Evolutionary conservation across 345 rosid species (phyloP).

Genomic region (Melaleuca quinquenervia): DNA sequence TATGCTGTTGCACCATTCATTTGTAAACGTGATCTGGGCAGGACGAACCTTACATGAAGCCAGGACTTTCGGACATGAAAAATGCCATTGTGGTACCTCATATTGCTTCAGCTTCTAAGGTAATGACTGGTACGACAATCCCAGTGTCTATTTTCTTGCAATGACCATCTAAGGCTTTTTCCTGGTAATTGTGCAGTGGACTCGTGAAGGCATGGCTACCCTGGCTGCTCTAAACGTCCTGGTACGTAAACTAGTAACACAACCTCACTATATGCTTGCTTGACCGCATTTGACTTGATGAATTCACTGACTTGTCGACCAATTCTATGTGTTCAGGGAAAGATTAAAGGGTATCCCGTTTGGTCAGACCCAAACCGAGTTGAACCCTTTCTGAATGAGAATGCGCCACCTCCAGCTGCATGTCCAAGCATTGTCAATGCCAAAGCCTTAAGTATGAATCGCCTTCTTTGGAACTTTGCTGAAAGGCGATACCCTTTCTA

Average conservation of each 20-base stretch:
- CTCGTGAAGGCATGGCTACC: constrained; percentile 99
- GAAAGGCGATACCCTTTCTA: neutral
- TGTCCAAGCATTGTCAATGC: constrained; percentile 87
- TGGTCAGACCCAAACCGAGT: constrained; percentile 74
- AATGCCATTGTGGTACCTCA: constrained; percentile 88
- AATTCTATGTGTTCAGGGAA: constrained; percentile 36
- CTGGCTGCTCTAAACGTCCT: constrained; percentile 88
- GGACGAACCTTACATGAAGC: constrained; percentile 99
- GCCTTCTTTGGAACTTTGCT: neutral
- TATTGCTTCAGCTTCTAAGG: constrained; percentile 99
- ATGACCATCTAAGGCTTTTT: neutral
- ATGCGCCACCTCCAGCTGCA: constrained; percentile 72
- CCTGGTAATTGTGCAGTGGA: constrained; percentile 49
- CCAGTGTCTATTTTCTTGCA: neutral
- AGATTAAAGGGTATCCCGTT: constrained; percentile 80
- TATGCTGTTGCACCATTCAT: neutral
- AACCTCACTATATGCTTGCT: neutral
- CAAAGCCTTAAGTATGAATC: constrained; percentile 52
- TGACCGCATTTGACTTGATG: neutral
- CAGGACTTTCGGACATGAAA: constrained; percentile 90
- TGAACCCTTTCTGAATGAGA: constrained; percentile 75
- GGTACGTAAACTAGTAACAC: constrained; percentile 22
- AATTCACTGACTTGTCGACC: neutral
- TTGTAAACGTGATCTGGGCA: neutral
- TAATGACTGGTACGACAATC: constrained; percentile 2